Evolutionary conservation across 768 basidiomycete genomes (phyloP), one percentile per base, ranked within the genome.

Genomic region (Psilocybe cyanescens): DNA sequence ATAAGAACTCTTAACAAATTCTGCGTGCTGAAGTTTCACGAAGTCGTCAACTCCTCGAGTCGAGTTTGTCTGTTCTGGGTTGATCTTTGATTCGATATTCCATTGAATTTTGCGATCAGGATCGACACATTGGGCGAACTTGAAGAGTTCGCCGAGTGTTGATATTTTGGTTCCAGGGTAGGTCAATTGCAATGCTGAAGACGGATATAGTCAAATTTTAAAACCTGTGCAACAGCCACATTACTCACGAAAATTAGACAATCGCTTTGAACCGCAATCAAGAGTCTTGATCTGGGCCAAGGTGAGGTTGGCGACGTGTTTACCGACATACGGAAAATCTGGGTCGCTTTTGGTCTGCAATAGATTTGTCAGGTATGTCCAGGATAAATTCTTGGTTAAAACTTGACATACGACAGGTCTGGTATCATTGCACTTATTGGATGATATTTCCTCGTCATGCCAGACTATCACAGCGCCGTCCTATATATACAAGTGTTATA

Each of bases 81-180:
- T 81, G 59, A 90, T 82, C 71, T 91, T 92, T 14, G 89, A 90
- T 76, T 94, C 92, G 63, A 94, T 88, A 70, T 93, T 93, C 83
- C 87, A 91, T 39, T 78, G 73, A 37, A 92, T 80, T 54, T 77
- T 75, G 57, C 86, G 86, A 41, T 82, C 72, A 0, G 86, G 82
- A 69, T 92, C 92, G 6, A 83, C 88, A 63, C 92, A 94, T 45
- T 81, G 79, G 7, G 86, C 90, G 68, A 94, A 93, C 47, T 85
- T 82, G 65, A 94, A 93, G 6, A 92, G 76, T 71, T 94, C 90
- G 64, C 80, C 72, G 19, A 94, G 75, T 3, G 92, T 93, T 11
- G 91, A 86, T 54, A 94, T 86, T 61, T 82, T 87, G 24, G 86
- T 85, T 19, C 86, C 84, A 2, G 90, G 86, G 71, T 89, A 90